Conservation (phyloP, 169 alveolate species). For the Plasmodium inui region DNA sequence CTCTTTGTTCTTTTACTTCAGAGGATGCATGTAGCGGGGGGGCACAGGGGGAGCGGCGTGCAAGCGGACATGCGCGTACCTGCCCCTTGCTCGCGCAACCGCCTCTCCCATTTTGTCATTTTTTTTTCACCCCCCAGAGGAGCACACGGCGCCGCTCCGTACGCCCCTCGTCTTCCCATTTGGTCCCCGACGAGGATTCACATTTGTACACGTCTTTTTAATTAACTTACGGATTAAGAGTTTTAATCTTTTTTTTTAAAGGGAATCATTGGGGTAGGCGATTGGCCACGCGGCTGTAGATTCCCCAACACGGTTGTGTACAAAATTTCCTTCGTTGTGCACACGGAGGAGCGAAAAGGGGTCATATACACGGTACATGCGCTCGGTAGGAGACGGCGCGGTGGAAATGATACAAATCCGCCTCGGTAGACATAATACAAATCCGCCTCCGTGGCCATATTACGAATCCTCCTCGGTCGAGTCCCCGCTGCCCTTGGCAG, state of each 20-base stretch:
- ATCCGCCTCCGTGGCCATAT: background rate
- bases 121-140: background rate
- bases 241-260: background rate
- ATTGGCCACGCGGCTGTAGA: background rate
- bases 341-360: background rate
- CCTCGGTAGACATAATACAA: too few species aligned
- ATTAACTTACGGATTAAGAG: background rate
- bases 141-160: background rate
- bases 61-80: background rate
- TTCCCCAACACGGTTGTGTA: background rate
- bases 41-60: background rate
- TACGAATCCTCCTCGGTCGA: background rate
- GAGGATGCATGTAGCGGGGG: background rate
- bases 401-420: background rate
- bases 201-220: background rate
- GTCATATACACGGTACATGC: background rate
- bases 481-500: background rate
- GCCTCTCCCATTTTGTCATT: background rate
- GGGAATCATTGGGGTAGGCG: background rate
- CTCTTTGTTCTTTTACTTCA: constrained; percentile 31
- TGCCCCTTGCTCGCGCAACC: too few species aligned
- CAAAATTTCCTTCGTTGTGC: background rate
- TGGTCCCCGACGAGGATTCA: background rate
- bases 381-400: background rate
- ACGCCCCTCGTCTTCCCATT: background rate